Conservation (phyloP, 495 filamentous ascomycete species). For the Penicillium arizonense region DNA sequence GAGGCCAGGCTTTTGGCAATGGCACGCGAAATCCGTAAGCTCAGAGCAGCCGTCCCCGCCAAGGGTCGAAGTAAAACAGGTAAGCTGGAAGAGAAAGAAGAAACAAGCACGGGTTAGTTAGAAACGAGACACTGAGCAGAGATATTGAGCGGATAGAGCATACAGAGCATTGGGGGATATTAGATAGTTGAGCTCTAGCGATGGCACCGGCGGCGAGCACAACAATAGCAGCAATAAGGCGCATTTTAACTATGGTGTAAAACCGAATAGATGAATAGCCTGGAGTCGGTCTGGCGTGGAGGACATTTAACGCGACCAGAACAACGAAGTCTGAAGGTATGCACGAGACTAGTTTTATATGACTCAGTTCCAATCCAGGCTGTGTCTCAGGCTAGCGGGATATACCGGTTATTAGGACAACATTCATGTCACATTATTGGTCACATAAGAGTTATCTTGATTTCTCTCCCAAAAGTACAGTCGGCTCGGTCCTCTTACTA, state of each 20-base stretch:
- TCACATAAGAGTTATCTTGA: neutral
- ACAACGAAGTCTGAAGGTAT: conserved; percentile 1
- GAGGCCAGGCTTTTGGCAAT: conserved; percentile 6
- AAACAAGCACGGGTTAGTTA: conserved; percentile 1
- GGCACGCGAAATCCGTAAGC: conserved; percentile 5
- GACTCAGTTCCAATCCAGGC: conserved; percentile 1
- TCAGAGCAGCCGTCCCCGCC: conserved; percentile 1
- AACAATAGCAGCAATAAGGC: conserved; percentile 1
- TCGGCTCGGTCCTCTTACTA: conserved; percentile 2
- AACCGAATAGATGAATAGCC: conserved; percentile 1
- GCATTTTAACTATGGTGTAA: conserved; percentile 1
- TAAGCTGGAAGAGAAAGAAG: conserved; percentile 3
- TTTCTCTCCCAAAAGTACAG: neutral
- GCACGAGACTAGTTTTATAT: conserved; percentile 7
- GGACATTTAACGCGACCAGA: neutral
- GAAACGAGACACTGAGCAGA: neutral
- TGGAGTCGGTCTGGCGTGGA: neutral
- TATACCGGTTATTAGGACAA: conserved; percentile 2
- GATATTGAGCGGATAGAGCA: neutral
- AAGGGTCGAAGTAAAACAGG: conserved; percentile 1
- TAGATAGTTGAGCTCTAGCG: conserved; percentile 2
- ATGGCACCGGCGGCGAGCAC: conserved; percentile 1
- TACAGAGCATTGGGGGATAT: conserved; percentile 7
- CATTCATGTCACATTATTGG: neutral
- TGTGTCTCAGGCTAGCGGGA: neutral